Percentiles rank a stretch among this genome's conserved stretches.
Evolutionary conservation across 2,329 filamentous ascomycete species (phyloP).

Genomic region (Diaporthe citrichinensis): DNA sequence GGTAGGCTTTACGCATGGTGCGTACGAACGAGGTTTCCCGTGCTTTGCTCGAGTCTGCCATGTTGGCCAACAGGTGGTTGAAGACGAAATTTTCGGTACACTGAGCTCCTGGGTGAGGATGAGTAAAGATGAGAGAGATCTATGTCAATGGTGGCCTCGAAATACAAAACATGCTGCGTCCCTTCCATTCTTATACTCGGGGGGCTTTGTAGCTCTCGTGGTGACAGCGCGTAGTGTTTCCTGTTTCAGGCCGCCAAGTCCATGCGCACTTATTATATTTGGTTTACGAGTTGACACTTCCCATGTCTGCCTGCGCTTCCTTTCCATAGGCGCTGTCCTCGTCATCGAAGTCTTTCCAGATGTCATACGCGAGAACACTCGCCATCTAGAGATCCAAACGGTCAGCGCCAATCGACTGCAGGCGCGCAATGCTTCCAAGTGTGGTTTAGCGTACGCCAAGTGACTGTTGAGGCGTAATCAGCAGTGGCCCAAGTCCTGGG

Average conservation of each 20-base stretch:
- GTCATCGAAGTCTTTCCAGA: constrained; percentile 1
- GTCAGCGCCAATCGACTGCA: background rate
- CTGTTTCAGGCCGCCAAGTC: background rate
- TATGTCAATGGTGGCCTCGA: background rate
- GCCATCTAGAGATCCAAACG: background rate
- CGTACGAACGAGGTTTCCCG: constrained; percentile 44
- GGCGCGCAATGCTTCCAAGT: constrained; percentile 28
- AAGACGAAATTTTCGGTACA: background rate
- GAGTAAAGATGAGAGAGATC: background rate
- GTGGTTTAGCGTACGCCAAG: constrained; percentile 17
- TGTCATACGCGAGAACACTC: background rate
- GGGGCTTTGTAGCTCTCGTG: background rate
- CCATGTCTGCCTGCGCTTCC: background rate
- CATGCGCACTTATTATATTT: background rate
- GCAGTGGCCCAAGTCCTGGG: background rate
- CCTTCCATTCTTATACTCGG: background rate
- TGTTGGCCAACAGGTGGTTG: background rate
- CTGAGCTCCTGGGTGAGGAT: background rate
- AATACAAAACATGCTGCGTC: background rate
- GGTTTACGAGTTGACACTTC: background rate
- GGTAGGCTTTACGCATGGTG: constrained; percentile 43
- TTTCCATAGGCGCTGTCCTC: background rate
- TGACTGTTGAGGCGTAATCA: background rate
- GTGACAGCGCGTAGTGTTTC: background rate
- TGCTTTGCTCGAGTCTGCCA: constrained; percentile 4